Conservation (phyloP, 2,329 filamentous ascomycete genomes). For the Cyclaneusma minus region DNA sequence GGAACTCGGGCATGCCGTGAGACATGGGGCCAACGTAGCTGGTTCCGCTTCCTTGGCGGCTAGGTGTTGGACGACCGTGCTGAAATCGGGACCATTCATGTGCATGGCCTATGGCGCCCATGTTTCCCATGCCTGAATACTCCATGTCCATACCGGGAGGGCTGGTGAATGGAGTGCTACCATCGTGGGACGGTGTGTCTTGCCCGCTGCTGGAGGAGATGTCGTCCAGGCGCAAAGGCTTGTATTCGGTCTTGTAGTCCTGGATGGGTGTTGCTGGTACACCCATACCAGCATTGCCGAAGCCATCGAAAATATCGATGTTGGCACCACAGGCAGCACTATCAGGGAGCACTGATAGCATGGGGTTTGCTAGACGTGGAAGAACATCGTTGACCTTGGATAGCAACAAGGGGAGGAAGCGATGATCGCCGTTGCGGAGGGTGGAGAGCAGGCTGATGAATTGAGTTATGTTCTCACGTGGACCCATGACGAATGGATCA, state of each 20-base stretch:
- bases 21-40: too few species aligned
- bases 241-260: slow-evolving; percentile 15
- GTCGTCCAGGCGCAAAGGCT: slow-evolving; percentile 13
- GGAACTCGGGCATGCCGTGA: too few species aligned
- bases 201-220: slow-evolving; percentile 8
- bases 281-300: slow-evolving; percentile 45
- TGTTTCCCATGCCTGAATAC: slow-evolving; percentile 6
- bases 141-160: slow-evolving; percentile 12
- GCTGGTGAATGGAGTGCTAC: slow-evolving; percentile 10
- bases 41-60: too few species aligned
- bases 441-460: slow-evolving; percentile 52
- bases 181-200: slow-evolving; percentile 1
- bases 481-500: slow-evolving; percentile 47
- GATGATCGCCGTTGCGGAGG: slow-evolving; percentile 59
- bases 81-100: too few species aligned
- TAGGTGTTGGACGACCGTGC: too few species aligned
- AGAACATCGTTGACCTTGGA: slow-evolving; percentile 61
- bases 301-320: slow-evolving; percentile 51
- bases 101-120: slow-evolving; percentile 3
- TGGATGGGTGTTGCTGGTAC: slow-evolving; percentile 13
- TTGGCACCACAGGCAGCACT: slow-evolving; percentile 20
- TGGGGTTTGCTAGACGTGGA: slow-evolving; percentile 43
- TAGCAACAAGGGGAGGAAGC: slow-evolving; percentile 63
- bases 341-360: slow-evolving; percentile 43
- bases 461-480: slow-evolving; percentile 58